Conservation (phyloP, 148 eudicot genomes). For the Salicornia ramosissima region DNA sequence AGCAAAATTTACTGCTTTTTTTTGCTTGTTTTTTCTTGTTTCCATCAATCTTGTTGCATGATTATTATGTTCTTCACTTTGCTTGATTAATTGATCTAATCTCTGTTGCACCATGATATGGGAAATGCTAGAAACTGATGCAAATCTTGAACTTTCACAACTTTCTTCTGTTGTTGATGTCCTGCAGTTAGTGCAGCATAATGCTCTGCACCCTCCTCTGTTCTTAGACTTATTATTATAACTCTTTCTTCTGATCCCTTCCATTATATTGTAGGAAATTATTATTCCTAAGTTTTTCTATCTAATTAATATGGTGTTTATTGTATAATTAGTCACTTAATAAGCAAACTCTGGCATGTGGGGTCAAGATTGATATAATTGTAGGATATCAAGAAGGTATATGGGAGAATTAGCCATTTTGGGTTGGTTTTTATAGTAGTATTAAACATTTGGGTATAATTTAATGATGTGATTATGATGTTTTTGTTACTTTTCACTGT, state of each 20-base stretch:
- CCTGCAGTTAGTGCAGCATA: conserved; percentile 57
- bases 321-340: conserved; percentile 19
- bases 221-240: conserved; percentile 33
- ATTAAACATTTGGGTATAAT: not conserved
- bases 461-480: conserved; percentile 22
- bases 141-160: conserved; percentile 28
- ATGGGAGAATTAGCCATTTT: conserved; percentile 22
- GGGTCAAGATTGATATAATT: conserved; percentile 42
- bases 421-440: conserved; percentile 9
- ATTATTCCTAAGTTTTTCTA: conserved; percentile 7
- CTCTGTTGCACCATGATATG: conserved; percentile 80
- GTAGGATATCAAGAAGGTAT: conserved; percentile 26
- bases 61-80: conserved; percentile 43
- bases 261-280: conserved; percentile 31
- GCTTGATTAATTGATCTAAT: conserved; percentile 66
- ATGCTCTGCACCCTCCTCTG: conserved; percentile 45
- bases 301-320: conserved; percentile 7
- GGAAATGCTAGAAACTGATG: conserved; percentile 49
- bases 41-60: conserved; percentile 31
- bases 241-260: conserved; percentile 5
- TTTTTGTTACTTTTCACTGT: conserved; percentile 21
- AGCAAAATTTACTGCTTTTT: conserved; percentile 5
- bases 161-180: conserved; percentile 39
- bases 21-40: conserved; percentile 31
- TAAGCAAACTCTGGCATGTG: conserved; percentile 21